Conservation (phyloP, 2,329 filamentous ascomycete species). For the Aspergillus alliaceus region DNA sequence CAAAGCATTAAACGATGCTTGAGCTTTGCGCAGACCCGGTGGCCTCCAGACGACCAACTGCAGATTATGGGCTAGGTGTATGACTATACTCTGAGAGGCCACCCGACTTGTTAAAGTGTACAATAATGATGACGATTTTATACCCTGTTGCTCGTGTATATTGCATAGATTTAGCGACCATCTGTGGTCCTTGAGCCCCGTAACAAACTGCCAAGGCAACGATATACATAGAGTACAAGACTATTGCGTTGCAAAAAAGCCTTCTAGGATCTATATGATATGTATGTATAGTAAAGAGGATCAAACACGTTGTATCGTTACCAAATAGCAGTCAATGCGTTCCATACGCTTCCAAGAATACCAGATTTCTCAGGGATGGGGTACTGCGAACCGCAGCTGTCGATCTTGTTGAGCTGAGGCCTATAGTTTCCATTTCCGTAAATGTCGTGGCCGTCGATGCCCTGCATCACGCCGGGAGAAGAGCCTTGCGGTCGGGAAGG, state of each 20-base stretch:
- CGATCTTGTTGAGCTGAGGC: background rate
- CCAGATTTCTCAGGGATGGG: background rate
- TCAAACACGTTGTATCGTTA: background rate
- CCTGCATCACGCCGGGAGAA: constrained; percentile 37
- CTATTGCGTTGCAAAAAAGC: no score
- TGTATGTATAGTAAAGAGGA: background rate
- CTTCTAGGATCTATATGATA: background rate
- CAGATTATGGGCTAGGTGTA: constrained; percentile 81
- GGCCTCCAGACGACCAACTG: constrained; percentile 87
- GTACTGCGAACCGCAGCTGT: background rate
- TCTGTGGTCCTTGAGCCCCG: background rate
- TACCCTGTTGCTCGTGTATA: constrained; percentile 2
- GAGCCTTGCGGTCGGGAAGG: constrained; percentile 15
- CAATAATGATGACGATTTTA: constrained; percentile 7
- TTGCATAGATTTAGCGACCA: background rate
- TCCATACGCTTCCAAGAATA: background rate
- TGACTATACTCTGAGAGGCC: background rate
- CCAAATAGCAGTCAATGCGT: background rate
- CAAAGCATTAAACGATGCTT: constrained; percentile 97
- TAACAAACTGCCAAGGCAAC: background rate
- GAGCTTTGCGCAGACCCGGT: constrained; percentile 94
- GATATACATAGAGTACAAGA: background rate
- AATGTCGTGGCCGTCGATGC: constrained; percentile 38
- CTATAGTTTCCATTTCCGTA: constrained; percentile 1
- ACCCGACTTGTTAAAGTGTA: background rate